Evolutionary conservation across 352 stramenopile species (phyloP), one percentile per base, ranked within the genome.

Genomic region (Globisporangium cylindrosporum): DNA sequence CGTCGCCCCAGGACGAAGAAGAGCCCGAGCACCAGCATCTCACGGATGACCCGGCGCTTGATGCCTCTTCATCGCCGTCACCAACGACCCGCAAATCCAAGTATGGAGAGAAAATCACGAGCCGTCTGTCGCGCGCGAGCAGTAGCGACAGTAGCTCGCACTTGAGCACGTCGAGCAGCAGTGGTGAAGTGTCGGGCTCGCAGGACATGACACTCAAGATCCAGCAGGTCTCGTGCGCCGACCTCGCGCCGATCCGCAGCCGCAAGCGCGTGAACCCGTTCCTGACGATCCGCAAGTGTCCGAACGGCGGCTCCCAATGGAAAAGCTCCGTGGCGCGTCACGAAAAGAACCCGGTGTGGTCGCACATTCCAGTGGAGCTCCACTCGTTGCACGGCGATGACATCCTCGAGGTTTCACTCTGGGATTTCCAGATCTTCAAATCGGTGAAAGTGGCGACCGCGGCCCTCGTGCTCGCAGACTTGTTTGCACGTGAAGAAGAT

Each of bases 381-480:
- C 76, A 78, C 6, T 51, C 74, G 8, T 60, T 84, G 15, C 69
- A 75, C 25, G 62, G 56, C 3, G 64, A 66, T 25, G 76, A 80
- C 41, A 74, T 87, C 9, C 60, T 86, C 34, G 79, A 89, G 69
- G 76, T 90, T n/a, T 81, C 77, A 69, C 72, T 92, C 3, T 92
- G 80, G 80, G 84, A 92, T 71, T 75, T 90, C 62, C 69, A 72
- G 3, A 77, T 92, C 58, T 88, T 92, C 61, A 82, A 75, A 18
- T 84, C 81, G 5, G 68, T 84, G 4, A 88, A 86, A 38, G 80
- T 92, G 22, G 84, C 84, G 22, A 75, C 75, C 4, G 71, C 79
- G 3, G 76, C 72, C 29, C 66, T 89, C 9, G 74, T 81, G 7
- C 66, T 78, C 29, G 75, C 79, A 0, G 71, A 91, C 51, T 49